Evolutionary conservation across 306 rosid genomes (phyloP).

Genomic region (Clitoria ternatea): DNA sequence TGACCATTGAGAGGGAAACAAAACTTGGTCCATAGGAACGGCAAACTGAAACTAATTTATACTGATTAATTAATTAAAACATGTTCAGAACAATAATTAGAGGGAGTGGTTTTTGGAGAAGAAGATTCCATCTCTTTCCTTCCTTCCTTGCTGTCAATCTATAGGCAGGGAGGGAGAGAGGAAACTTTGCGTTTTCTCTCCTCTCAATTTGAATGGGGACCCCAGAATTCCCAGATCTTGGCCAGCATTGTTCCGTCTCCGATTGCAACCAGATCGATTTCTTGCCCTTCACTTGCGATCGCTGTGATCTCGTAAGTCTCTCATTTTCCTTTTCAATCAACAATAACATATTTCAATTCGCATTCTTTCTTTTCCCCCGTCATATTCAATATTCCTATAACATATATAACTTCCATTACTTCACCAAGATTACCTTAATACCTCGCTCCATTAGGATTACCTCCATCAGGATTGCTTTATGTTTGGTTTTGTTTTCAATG

Average conservation of each 20-base stretch:
- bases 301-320: conserved; percentile 57
- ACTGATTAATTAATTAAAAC: too few species aligned
- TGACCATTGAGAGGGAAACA: too few species aligned
- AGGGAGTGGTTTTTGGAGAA: background rate
- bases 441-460: too few species aligned
- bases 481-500: too few species aligned
- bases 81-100: too few species aligned
- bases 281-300: conserved; percentile 93
- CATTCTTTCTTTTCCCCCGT: background rate
- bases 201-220: conserved; percentile 62
- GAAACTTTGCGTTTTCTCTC: background rate
- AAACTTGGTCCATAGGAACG: too few species aligned
- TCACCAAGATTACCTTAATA: too few species aligned
- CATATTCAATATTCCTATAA: too few species aligned
- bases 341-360: too few species aligned
- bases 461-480: too few species aligned
- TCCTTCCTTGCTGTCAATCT: background rate
- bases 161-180: background rate
- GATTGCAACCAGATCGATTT: conserved; percentile 81
- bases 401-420: too few species aligned
- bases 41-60: too few species aligned
- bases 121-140: background rate
- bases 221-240: conserved; percentile 88
- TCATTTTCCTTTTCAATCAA: background rate
- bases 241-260: conserved; percentile 67